phyloP scores from a whole-genome alignment of 202 grass and related monocot genomes.

The Musa balbisiana region DNA sequence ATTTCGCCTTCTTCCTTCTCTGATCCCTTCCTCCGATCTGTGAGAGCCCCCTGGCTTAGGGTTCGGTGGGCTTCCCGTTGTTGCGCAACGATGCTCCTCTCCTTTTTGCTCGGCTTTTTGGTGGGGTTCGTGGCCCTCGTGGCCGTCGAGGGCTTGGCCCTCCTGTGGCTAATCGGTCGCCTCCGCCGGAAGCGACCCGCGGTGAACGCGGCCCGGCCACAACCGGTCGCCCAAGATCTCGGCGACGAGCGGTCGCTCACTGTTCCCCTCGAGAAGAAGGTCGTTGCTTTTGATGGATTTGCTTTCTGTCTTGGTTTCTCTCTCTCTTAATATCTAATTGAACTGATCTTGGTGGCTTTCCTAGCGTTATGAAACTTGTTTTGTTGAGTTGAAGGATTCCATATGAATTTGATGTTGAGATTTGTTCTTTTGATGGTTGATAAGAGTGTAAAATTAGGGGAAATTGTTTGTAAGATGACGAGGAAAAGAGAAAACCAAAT shows the following conservation, averaged over 20 bases:
- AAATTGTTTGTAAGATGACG: too few relatives aligned
- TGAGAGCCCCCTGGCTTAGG: not conserved
- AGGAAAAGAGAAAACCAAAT: too few relatives aligned
- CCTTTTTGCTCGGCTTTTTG: conserved; percentile 62
- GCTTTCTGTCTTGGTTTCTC: not conserved
- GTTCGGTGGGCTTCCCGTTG: not conserved
- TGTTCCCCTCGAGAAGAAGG: not conserved
- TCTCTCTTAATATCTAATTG: too few relatives aligned
- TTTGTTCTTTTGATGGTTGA: not conserved
- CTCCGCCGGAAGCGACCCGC: conserved; percentile 37
- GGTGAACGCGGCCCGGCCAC: not conserved
- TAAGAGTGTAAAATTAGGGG: not conserved
- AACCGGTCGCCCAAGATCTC: not conserved
- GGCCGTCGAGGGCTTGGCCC: conserved; percentile 30
- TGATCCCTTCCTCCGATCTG: not conserved
- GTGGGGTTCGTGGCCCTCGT: conserved; percentile 40
- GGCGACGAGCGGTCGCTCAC: not conserved
- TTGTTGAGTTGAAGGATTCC: not conserved
- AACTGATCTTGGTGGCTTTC: not conserved
- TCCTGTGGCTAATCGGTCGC: conserved; percentile 33
- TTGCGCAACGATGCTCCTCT: conserved; percentile 34
- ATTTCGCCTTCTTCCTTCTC: not conserved
- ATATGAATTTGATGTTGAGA: not conserved
- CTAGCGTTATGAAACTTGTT: not conserved
- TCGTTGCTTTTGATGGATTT: not conserved